A percentile compares a stretch with the other conserved stretches of the same genome.
Evolutionary conservation across 495 filamentous ascomycete genomes (phyloP).

Genomic region (Penicillium fimorum): DNA sequence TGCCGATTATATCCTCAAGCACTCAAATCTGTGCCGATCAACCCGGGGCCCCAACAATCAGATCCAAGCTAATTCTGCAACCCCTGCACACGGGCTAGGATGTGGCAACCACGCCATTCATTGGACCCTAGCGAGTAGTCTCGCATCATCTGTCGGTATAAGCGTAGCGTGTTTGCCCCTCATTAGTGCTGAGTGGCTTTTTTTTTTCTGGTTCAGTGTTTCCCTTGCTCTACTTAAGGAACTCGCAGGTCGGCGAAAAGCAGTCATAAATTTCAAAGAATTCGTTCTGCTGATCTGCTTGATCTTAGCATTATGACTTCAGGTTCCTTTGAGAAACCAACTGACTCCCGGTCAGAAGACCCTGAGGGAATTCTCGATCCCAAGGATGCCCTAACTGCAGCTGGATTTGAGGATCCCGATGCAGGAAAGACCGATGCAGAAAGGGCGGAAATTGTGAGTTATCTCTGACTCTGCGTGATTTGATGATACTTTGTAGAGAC

Average conservation of each 20-base stretch:
- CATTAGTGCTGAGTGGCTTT: background rate
- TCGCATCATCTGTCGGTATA: background rate
- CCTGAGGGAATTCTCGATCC: constrained; percentile 20
- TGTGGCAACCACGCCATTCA: background rate
- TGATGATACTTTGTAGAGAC: background rate
- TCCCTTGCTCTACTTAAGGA: background rate
- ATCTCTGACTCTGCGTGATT: background rate
- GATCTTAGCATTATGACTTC: constrained; percentile 18
- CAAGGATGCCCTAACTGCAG: constrained; percentile 13
- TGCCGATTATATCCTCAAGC: constrained; percentile 3
- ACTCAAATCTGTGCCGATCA: constrained; percentile 2
- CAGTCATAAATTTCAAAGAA: background rate
- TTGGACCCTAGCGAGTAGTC: background rate
- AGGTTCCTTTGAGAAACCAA: constrained; percentile 17
- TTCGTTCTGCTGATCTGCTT: background rate
- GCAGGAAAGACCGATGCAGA: constrained; percentile 66
- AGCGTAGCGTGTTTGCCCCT: background rate
- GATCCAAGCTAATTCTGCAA: background rate
- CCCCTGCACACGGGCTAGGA: background rate
- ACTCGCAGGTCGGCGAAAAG: background rate
- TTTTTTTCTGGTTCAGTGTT: background rate
- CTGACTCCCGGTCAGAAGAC: constrained; percentile 20
- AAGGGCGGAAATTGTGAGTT: constrained; percentile 61
- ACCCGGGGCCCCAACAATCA: background rate
- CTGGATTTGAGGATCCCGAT: constrained; percentile 59